phyloP scores from a whole-genome alignment of 495 filamentous ascomycete species.

The Aspergillus haitiensis region DNA sequence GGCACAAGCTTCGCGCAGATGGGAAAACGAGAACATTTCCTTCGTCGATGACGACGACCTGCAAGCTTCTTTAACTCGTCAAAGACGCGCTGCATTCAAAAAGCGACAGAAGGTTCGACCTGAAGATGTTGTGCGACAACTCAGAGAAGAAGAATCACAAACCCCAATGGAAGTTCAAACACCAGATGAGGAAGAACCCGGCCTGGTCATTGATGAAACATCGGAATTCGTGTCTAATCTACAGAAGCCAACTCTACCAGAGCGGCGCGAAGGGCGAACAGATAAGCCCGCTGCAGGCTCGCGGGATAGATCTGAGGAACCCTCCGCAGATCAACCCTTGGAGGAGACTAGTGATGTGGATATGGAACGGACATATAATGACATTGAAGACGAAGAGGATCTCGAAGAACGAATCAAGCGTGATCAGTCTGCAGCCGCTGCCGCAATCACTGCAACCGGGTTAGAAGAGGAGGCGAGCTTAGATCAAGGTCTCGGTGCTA shows the following conservation, averaged over 20 bases:
- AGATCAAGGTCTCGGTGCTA: slow-evolving; percentile 74
- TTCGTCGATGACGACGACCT: slow-evolving; percentile 93
- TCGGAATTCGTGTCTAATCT: slow-evolving; percentile 90
- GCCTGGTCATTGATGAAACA: slow-evolving; percentile 90
- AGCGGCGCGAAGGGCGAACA: slow-evolving; percentile 51
- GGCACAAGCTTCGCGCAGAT: slow-evolving; percentile 55
- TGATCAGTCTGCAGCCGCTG: slow-evolving; percentile 45
- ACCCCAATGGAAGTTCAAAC: slow-evolving; percentile 52
- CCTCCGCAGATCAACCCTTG: slow-evolving; percentile 47
- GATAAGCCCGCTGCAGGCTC: slow-evolving; percentile 37
- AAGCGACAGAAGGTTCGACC: slow-evolving; percentile 82
- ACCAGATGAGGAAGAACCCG: slow-evolving; percentile 58
- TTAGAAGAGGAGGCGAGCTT: slow-evolving; percentile 83
- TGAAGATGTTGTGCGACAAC: slow-evolving; percentile 79
- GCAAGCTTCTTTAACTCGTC: slow-evolving; percentile 77
- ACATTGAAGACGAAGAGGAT: slow-evolving; percentile 57
- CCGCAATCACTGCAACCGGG: slow-evolving; percentile 66
- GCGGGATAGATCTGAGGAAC: slow-evolving; percentile 52
- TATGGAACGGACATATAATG: slow-evolving; percentile 60
- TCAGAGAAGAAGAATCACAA: slow-evolving; percentile 71
- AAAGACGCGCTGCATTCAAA: slow-evolving; percentile 79
- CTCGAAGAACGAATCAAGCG: slow-evolving; percentile 50
- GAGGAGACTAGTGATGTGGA: slow-evolving; percentile 58
- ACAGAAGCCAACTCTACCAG: slow-evolving; percentile 65
- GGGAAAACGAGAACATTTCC: slow-evolving; percentile 60